phyloP scores from a whole-genome alignment of 192 early-diverging fungal genomes.

The Backusella sp. region DNA sequence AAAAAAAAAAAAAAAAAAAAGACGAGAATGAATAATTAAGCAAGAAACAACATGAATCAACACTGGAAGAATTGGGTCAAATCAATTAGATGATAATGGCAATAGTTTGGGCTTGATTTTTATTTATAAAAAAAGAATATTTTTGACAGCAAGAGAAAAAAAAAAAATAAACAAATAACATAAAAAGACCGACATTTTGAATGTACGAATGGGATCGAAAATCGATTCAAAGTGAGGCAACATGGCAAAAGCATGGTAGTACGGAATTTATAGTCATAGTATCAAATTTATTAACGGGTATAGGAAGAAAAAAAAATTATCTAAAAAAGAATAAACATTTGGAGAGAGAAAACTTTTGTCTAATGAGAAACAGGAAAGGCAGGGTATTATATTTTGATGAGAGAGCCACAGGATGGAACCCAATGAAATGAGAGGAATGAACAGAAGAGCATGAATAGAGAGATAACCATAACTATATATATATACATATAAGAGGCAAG shows the following conservation, averaged over 20 bases:
- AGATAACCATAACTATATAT: not conserved
- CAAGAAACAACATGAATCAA: not conserved
- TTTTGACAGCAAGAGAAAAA: not conserved
- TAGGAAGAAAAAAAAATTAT: not conserved
- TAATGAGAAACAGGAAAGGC: not conserved
- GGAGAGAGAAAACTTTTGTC: not conserved
- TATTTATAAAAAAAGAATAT: not conserved
- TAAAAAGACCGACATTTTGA: not conserved
- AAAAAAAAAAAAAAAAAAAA: not conserved
- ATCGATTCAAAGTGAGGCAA: not conserved
- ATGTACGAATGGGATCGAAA: not conserved
- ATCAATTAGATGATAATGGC: conserved; percentile 4
- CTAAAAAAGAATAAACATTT: conserved; percentile 8
- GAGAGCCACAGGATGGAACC: not conserved
- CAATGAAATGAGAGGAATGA: not conserved
- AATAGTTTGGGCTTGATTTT: not conserved
- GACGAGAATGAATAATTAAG: not conserved
- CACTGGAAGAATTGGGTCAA: not conserved
- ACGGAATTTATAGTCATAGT: conserved; percentile 7
- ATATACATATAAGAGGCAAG: not conserved
- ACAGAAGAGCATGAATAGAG: not conserved
- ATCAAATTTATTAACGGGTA: conserved; percentile 3
- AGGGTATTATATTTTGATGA: not conserved
- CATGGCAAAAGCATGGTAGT: conserved; percentile 11
- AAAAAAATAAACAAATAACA: not conserved